A percentile compares a stretch with the other conserved stretches of the same genome.
Evolutionary conservation across 768 basidiomycete species (phyloP).

Genomic region (Chlorophyllum brunneum): DNA sequence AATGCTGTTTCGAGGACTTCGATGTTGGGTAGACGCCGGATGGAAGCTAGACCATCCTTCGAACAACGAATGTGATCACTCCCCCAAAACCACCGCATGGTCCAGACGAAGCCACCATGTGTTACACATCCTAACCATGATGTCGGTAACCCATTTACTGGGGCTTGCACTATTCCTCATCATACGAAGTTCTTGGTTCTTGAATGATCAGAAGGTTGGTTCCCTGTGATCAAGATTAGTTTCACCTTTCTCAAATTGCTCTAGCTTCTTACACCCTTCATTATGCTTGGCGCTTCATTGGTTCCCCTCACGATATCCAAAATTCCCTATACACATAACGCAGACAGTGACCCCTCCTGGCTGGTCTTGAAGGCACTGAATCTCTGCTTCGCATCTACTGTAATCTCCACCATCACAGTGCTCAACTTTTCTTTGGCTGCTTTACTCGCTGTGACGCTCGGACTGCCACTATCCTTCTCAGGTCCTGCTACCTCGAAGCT

Average conservation of each 20-base stretch:
- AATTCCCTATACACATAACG: slow-evolving; percentile 21
- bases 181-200: slow-evolving; percentile 43
- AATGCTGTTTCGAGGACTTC: slow-evolving; percentile 82
- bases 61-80: slow-evolving; percentile 17
- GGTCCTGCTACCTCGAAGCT: slow-evolving; percentile 24
- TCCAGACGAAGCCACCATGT: slow-evolving; percentile 49
- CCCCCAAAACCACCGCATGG: slow-evolving; percentile 30
- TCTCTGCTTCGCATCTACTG: slow-evolving; percentile 79
- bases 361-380: slow-evolving; percentile 66
- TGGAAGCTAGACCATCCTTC: slow-evolving; percentile 34
- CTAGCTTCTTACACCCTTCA: slow-evolving; percentile 6
- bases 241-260: not conserved
- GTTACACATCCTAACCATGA: slow-evolving; percentile 45
- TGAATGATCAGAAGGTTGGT: slow-evolving; percentile 37
- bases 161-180: slow-evolving; percentile 50
- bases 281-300: slow-evolving; percentile 18
- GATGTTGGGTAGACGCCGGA: slow-evolving; percentile 64
- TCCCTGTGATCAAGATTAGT: not conserved
- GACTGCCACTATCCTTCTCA: slow-evolving; percentile 56
- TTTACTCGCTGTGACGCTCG: slow-evolving; percentile 58
- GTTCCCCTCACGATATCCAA: slow-evolving; percentile 31
- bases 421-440: slow-evolving; percentile 92
- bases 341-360: slow-evolving; percentile 34
- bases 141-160: slow-evolving; percentile 51
- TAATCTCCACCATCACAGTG: slow-evolving; percentile 81